Evolutionary conservation across 371 early-diverging fungal species (phyloP).

Genomic region (Lichtheimia ornata): DNA sequence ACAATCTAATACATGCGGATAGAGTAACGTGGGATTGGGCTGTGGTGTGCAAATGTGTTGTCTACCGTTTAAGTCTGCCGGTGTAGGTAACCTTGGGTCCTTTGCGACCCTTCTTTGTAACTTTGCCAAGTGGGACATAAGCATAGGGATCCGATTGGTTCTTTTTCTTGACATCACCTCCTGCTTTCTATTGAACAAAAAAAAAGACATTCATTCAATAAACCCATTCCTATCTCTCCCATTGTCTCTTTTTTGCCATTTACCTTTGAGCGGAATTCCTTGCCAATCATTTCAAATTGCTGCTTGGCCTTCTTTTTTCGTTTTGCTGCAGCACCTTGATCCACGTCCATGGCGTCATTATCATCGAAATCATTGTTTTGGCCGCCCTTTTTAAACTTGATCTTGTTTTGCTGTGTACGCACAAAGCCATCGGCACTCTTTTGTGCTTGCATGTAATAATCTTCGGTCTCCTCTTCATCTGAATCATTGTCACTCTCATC

Average conservation of each 20-base stretch:
- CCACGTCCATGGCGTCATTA: slow-evolving; percentile 59
- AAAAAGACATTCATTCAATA: neutral
- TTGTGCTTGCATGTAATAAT: slow-evolving; percentile 84
- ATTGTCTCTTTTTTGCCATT: neutral
- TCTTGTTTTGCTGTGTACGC: slow-evolving; percentile 79
- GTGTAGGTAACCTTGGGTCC: slow-evolving; percentile 46
- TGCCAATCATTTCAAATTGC: slow-evolving; percentile 43
- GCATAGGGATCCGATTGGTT: slow-evolving; percentile 92
- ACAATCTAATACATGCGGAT: neutral
- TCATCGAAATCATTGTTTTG: slow-evolving; percentile 50
- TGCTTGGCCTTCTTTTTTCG: slow-evolving; percentile 23
- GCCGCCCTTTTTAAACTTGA: slow-evolving; percentile 84
- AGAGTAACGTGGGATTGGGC: no score
- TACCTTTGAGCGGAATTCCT: slow-evolving; percentile 69
- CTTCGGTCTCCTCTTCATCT: slow-evolving; percentile 58
- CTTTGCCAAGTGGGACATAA: slow-evolving; percentile 86
- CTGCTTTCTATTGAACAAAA: slow-evolving; percentile 60
- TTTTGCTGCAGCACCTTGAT: slow-evolving; percentile 38
- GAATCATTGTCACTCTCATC: slow-evolving; percentile 36
- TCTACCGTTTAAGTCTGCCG: slow-evolving; percentile 46
- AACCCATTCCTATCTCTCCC: neutral
- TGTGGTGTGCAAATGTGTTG: neutral
- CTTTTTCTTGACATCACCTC: slow-evolving; percentile 90
- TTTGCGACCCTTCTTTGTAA: slow-evolving; percentile 45
- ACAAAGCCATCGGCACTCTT: slow-evolving; percentile 83